Evolutionary conservation across 768 basidiomycete genomes (phyloP).

Genomic region (Rhizopogon vesiculosus): DNA sequence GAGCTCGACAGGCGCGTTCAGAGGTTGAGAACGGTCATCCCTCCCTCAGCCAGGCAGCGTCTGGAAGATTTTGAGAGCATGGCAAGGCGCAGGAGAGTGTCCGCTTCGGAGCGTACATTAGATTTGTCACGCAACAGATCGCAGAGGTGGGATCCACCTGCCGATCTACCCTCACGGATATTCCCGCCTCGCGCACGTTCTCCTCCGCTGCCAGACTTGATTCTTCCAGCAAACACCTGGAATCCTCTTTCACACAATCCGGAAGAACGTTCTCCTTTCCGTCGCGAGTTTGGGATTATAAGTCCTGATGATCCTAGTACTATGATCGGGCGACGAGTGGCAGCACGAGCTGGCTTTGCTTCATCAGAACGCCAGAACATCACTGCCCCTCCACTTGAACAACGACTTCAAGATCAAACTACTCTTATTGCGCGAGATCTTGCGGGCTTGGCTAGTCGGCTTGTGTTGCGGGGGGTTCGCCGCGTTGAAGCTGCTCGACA

Average conservation of each 20-base stretch:
- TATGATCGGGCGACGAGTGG: constrained; percentile 30
- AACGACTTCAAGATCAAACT: constrained; percentile 23
- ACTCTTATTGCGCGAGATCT: constrained; percentile 28
- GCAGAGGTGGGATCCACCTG: constrained; percentile 12
- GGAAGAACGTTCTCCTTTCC: constrained; percentile 12
- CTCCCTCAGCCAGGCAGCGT: constrained; percentile 26
- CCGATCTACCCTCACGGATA: neutral
- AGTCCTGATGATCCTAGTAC: constrained; percentile 26
- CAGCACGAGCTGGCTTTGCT: constrained; percentile 20
- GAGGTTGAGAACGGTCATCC: constrained; percentile 24
- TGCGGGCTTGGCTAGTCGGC: constrained; percentile 25
- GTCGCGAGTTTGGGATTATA: constrained; percentile 16
- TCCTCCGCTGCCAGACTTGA: constrained; percentile 24
- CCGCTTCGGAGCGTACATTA: neutral
- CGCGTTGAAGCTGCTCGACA: constrained; percentile 15
- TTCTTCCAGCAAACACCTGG: constrained; percentile 14
- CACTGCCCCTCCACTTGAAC: constrained; percentile 21
- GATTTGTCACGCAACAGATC: neutral
- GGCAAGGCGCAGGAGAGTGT: constrained; percentile 11
- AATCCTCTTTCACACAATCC: neutral
- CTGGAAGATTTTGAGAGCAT: constrained; percentile 25
- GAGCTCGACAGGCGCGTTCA: constrained; percentile 24
- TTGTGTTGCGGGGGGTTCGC: constrained; percentile 19
- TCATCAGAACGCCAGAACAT: constrained; percentile 14
- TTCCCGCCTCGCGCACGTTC: constrained; percentile 18